Evolutionary conservation across 2,329 filamentous ascomycete species (phyloP).

Genomic region (Fusarium ramigenum): DNA sequence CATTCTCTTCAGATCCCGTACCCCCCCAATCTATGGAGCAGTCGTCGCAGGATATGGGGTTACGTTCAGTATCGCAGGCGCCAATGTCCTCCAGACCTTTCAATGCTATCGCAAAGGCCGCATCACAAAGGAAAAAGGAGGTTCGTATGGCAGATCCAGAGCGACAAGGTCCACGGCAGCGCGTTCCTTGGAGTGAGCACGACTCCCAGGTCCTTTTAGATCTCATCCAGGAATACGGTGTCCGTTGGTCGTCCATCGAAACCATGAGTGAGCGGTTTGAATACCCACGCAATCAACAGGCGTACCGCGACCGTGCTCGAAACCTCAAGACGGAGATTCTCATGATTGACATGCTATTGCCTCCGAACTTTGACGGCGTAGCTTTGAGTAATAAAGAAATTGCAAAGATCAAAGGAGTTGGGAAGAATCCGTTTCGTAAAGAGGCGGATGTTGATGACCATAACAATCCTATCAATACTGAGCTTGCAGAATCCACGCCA

Average conservation of each 20-base stretch:
- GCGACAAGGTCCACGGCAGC: constrained; percentile 34
- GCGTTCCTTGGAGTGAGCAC: constrained; percentile 53
- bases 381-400: constrained; percentile 61
- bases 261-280: constrained; percentile 51
- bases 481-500: constrained; percentile 17
- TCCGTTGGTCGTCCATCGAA: constrained; percentile 48
- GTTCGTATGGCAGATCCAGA: constrained; percentile 24
- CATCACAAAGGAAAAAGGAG: constrained; percentile 27
- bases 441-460: constrained; percentile 57
- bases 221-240: constrained; percentile 48
- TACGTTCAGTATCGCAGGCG: not conserved
- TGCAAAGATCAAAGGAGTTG: constrained; percentile 49
- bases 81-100: constrained; percentile 16
- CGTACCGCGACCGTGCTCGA: constrained; percentile 67
- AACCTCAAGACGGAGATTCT: constrained; percentile 64
- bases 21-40: constrained; percentile 41
- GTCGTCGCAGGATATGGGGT: constrained; percentile 23
- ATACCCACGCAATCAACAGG: constrained; percentile 60
- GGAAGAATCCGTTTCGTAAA: constrained; percentile 60
- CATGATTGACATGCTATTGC: constrained; percentile 55
- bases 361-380: constrained; percentile 60
- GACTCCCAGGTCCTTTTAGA: constrained; percentile 55
- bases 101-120: constrained; percentile 44
- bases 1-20: constrained; percentile 2
- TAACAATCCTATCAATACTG: constrained; percentile 52